Evolutionary conservation across 1,284 basidiomycete species (phyloP).

Genomic region (Entoloma clypeatum): DNA sequence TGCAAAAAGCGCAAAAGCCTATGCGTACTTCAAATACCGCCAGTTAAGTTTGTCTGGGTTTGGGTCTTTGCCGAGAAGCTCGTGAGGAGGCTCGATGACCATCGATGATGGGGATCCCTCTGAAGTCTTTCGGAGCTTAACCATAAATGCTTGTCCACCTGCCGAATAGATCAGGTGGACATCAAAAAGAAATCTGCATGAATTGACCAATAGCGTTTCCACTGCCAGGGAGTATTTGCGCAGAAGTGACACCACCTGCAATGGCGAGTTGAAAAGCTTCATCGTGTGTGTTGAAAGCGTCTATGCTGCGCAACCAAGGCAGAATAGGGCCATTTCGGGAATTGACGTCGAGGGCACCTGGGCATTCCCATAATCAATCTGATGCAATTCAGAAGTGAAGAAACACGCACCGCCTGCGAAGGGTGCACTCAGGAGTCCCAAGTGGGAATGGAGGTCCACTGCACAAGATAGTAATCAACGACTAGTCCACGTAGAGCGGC

Average conservation of each 20-base stretch:
- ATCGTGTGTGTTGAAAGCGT: conserved; percentile 52
- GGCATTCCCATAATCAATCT: not conserved
- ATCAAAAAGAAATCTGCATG: not conserved
- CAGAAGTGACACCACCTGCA: conserved; percentile 52
- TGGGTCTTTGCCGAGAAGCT: conserved; percentile 33
- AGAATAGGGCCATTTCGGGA: conserved; percentile 55
- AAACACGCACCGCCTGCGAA: conserved; percentile 39
- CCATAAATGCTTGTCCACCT: conserved; percentile 68
- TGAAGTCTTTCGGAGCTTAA: conserved; percentile 59
- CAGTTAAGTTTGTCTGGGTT: conserved; percentile 37
- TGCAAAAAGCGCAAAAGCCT: not conserved
- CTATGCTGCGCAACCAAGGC: conserved; percentile 52
- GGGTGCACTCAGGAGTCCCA: conserved; percentile 68
- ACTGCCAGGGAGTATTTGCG: conserved; percentile 47
- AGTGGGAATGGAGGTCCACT: conserved; percentile 81
- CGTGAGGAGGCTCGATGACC: conserved; percentile 60
- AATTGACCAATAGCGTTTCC: conserved; percentile 56
- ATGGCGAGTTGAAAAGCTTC: conserved; percentile 45
- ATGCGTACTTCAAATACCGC: conserved; percentile 58
- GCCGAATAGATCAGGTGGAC: conserved; percentile 3
- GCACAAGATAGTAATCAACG: conserved; percentile 1
- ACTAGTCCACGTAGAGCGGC: conserved; percentile 5
- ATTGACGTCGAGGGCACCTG: conserved; percentile 51
- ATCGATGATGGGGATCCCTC: conserved; percentile 58
- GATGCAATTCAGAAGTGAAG: not conserved